Conservation (phyloP, 2,329 filamentous ascomycete species). For the Cytospora piceae region DNA sequence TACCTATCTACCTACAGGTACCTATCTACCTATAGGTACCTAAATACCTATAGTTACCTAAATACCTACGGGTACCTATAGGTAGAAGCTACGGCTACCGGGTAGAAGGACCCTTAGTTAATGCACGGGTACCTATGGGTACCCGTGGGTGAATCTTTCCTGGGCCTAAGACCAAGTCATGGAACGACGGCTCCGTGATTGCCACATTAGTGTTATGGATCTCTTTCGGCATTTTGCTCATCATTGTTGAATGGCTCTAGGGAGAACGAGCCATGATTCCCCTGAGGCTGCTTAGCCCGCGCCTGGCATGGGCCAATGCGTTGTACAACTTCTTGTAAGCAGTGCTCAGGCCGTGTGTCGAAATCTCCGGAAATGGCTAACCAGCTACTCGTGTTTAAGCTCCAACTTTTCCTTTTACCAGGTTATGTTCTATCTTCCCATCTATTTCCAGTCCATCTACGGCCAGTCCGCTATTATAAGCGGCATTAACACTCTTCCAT, state of each 20-base stretch:
- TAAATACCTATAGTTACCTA: too few relatives aligned
- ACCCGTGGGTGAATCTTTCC: too few relatives aligned
- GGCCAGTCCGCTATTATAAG: constrained; percentile 19
- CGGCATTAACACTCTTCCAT: constrained; percentile 14
- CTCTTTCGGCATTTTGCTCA: not conserved
- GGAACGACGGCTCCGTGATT: constrained; percentile 10
- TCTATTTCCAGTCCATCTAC: constrained; percentile 20
- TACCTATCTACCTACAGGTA: too few relatives aligned
- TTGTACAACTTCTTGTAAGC: constrained; percentile 21
- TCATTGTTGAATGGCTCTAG: constrained; percentile 3
- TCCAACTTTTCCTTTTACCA: constrained; percentile 9
- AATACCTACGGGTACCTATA: too few relatives aligned
- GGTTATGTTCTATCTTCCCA: constrained; percentile 20
- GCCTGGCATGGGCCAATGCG: constrained; percentile 15
- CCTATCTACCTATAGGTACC: too few relatives aligned
- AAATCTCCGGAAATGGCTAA: constrained; percentile 2
- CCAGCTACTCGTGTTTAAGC: not conserved
- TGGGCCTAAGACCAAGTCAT: constrained; percentile 1
- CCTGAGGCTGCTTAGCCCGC: constrained; percentile 6
- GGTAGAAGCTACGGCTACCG: too few relatives aligned
- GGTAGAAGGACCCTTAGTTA: too few relatives aligned
- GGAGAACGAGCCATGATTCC: constrained; percentile 13
- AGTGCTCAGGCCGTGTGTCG: too few relatives aligned
- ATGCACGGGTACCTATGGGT: too few relatives aligned
- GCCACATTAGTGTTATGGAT: constrained; percentile 14